A percentile compares a stretch with the other conserved stretches of the same genome.
These are phyloP conservation scores for Coprinopsis marcescibilis DNA, from an alignment of 768 basidiomycete species.

Conservation along the genomic window DNA sequence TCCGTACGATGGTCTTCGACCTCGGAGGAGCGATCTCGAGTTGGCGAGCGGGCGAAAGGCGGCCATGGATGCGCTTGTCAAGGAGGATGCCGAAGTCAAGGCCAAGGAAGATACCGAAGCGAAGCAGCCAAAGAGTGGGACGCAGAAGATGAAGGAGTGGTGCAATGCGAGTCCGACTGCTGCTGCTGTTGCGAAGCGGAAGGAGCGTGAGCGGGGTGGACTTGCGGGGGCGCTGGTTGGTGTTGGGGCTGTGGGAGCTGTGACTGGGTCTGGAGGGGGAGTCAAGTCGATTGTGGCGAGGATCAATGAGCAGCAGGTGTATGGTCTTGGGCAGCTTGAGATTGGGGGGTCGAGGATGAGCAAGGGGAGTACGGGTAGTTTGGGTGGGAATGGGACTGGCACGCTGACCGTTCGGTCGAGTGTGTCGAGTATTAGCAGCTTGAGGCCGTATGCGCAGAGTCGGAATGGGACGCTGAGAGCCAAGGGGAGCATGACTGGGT, in stretches of 20 bases:
- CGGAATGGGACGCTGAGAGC: slow-evolving; percentile 2
- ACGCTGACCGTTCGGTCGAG: not conserved
- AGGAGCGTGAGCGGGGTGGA: slow-evolving; percentile 20
- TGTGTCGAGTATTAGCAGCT: not conserved
- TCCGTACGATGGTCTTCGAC: no score
- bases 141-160: slow-evolving; percentile 17
- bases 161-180: slow-evolving; percentile 19
- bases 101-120: not conserved
- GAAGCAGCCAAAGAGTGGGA: not conserved
- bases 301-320: not conserved
- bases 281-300: slow-evolving; percentile 2
- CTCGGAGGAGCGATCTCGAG: no score
- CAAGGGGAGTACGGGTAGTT: not conserved
- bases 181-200: no score
- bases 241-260: not conserved
- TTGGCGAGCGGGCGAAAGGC: no score
- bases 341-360: not conserved
- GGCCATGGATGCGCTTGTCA: no score
- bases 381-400: not conserved
- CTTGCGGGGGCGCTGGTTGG: not conserved
- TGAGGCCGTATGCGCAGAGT: slow-evolving; percentile 42
- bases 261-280: not conserved
- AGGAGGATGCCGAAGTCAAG: no score
- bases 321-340: not conserved
- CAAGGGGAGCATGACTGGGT: not conserved